Base-by-base conservation (phyloP, 1,284 basidiomycete genomes). In the Malassezia pachydermatis region DNA sequence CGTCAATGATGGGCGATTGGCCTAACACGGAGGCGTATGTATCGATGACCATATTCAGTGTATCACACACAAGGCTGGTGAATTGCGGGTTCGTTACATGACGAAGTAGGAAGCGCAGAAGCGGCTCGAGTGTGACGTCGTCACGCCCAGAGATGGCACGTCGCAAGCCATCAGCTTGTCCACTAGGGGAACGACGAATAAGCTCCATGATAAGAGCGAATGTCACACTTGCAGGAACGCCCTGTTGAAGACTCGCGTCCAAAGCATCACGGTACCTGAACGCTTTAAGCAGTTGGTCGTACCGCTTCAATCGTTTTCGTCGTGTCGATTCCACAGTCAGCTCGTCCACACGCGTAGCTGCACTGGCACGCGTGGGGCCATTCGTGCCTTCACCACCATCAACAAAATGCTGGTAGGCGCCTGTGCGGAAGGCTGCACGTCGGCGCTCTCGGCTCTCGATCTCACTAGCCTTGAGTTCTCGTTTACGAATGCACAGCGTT, bases 201-300 rank as follows among this genome's bases (percentile, higher is more conserved):
- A 99, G 77, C 73, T 99, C 94, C 73, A 88, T 83, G 41, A 98
- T 83, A 24, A 99, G 75, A 0, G 92, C 84, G 67, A 98, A 99
- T 0, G 86, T 80, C 1, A 84, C 87, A 8, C 34, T 48, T 1
- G 66, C 58, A 0, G 58, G 50, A 1, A 66, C 59, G 10, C 60
- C 61, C 24, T 63, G 62, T 17, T 63, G 59, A 7, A 70, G 38
- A n/a, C 58, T 56, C 4, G 65, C 67, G 41, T 70, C 90, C 33
- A 99, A 75, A 1, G 94, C 94, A 40, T 89, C 89, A 14, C 83
- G 83, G 72, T 99, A 98, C 65, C 88, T 86, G 79, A 98, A 99
- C 25, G 76, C 78, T 73, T 96, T 96, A 49, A 99, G 77, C 52
- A 86, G 76, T 59, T 80, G 80, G 72, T 99, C 94, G 74, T 95